phyloP scores from a whole-genome alignment of 192 early-diverging fungal species.

The Coemansia sp. region DNA sequence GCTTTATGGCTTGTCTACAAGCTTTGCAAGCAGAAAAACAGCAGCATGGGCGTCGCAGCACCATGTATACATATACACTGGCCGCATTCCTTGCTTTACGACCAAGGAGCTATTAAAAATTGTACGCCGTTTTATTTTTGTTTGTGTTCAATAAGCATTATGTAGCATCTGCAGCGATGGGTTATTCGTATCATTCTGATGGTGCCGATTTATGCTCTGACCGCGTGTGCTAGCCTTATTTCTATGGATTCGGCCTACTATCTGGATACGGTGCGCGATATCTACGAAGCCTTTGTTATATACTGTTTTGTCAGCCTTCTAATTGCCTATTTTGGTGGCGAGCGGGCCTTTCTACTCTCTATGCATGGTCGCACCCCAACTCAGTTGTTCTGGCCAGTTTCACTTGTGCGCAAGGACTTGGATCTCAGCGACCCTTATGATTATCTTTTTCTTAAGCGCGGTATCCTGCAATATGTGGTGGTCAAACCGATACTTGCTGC shows the following conservation, averaged over 20 bases:
- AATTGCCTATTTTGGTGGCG: conserved; percentile 86
- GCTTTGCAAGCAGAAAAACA: background rate
- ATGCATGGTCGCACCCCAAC: conserved; percentile 76
- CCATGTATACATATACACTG: background rate
- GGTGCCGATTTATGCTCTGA: conserved; percentile 87
- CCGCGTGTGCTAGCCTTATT: conserved; percentile 73
- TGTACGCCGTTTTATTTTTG: background rate
- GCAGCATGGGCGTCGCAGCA: background rate
- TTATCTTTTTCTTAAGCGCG: conserved; percentile 83
- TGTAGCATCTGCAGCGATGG: conserved; percentile 61
- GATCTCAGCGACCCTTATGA: conserved; percentile 84
- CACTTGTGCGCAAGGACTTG: conserved; percentile 68
- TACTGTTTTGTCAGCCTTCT: conserved; percentile 91
- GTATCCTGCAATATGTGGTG: conserved; percentile 93
- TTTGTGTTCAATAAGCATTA: conserved; percentile 21
- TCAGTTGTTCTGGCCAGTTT: conserved; percentile 80
- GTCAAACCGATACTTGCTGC: conserved; percentile 81
- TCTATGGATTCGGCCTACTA: conserved; percentile 77
- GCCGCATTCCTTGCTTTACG: too few species aligned
- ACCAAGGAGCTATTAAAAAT: background rate
- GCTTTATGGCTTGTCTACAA: background rate
- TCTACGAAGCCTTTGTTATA: conserved; percentile 96
- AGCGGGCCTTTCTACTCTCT: conserved; percentile 77
- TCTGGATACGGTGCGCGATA: conserved; percentile 86
- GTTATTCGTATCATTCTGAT: conserved; percentile 67